phyloP scores from a whole-genome alignment of 2,329 filamentous ascomycete species.

The Chaetomium strumarium region DNA sequence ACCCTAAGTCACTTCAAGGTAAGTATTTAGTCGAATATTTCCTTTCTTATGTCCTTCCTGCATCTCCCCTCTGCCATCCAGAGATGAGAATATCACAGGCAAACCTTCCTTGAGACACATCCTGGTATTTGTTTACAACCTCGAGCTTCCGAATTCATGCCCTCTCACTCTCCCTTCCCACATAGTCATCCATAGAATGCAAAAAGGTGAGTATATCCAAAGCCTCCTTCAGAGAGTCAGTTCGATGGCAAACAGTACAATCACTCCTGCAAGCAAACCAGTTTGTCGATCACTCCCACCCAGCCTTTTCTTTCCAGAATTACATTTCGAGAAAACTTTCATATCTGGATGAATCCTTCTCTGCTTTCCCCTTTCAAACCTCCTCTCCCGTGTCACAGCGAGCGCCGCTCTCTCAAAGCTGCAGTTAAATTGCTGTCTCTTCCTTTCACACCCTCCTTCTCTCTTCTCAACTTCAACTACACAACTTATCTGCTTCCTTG shows the following conservation, averaged over 20 bases:
- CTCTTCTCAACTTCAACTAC: no score
- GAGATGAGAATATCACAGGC: background rate
- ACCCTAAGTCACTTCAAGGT: background rate
- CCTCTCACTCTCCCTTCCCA: background rate
- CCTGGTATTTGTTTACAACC: background rate
- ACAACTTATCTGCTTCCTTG: no score
- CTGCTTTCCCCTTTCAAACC: background rate
- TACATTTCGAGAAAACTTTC: background rate
- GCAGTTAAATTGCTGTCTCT: background rate
- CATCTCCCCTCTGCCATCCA: background rate
- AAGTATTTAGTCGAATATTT: background rate
- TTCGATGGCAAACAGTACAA: background rate
- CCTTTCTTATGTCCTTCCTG: background rate
- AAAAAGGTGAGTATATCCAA: background rate
- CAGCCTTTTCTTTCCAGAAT: background rate
- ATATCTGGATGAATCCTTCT: background rate
- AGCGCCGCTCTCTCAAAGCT: no score
- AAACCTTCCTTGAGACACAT: background rate
- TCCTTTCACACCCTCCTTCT: background rate
- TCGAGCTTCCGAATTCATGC: background rate
- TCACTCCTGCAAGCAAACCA: background rate
- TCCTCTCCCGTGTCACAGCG: no score
- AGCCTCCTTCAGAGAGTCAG: background rate
- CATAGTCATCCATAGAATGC: background rate
- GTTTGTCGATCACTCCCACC: slow-evolving; percentile 1